These are phyloP conservation scores for Thermomyces lanuginosus DNA, from an alignment of 2,329 filamentous ascomycete species.

Conservation along the genomic window DNA sequence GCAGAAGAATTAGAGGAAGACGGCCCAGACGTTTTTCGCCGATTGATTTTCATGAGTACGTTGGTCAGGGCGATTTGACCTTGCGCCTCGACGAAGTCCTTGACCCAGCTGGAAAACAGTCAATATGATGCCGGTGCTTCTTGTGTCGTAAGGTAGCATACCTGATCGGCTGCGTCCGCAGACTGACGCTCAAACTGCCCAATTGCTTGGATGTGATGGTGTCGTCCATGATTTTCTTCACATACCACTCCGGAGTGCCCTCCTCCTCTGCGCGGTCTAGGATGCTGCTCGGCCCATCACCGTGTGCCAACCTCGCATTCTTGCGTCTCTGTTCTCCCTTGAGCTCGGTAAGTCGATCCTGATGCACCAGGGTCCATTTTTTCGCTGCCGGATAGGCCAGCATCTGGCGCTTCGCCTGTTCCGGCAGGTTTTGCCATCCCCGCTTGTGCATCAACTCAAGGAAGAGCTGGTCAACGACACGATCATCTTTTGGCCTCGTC, in stretches of 20 bases:
- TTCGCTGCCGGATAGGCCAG: conserved; percentile 83
- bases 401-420: conserved; percentile 91
- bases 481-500: conserved; percentile 39
- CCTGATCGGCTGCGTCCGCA: conserved; percentile 87
- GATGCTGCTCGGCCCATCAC: conserved; percentile 42
- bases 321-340: conserved; percentile 80
- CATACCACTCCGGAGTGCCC: conserved; percentile 94
- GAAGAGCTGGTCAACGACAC: conserved; percentile 79
- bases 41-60: conserved; percentile 82
- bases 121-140: neutral
- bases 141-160: conserved; percentile 9
- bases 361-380: conserved; percentile 94
- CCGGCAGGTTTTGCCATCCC: conserved; percentile 91
- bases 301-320: conserved; percentile 53
- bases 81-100: conserved; percentile 89
- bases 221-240: conserved; percentile 92
- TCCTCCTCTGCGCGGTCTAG: conserved; percentile 67
- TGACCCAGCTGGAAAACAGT: conserved; percentile 53
- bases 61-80: conserved; percentile 93
- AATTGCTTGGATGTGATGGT: conserved; percentile 81
- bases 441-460: conserved; percentile 89
- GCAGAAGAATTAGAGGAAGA: conserved; percentile 37
- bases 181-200: conserved; percentile 80
- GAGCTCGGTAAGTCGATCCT: conserved; percentile 83
- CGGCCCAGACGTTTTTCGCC: conserved; percentile 58